A percentile compares a stretch with the other conserved stretches of the same genome.
phyloP scores from a whole-genome alignment of 768 basidiomycete genomes.

The Cystofilobasidium bisporidii region DNA sequence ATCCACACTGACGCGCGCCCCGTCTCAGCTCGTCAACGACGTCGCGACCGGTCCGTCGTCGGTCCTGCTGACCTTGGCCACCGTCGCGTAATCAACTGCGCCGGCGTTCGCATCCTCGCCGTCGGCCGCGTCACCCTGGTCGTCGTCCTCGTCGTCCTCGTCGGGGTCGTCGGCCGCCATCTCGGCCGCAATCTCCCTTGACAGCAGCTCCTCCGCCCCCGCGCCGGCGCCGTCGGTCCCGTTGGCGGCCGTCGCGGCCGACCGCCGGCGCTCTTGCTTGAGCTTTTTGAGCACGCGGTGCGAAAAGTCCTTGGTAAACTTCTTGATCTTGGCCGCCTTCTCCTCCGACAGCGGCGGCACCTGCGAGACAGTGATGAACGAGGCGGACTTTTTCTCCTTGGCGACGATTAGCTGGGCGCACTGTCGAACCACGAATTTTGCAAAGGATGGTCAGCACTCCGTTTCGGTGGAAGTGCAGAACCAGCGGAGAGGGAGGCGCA shows the following conservation, averaged over 20 bases:
- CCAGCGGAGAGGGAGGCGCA: constrained; percentile 38
- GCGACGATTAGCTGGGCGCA: constrained; percentile 77
- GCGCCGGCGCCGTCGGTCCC: neutral
- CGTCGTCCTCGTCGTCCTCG: constrained; percentile 8
- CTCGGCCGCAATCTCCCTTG: constrained; percentile 9
- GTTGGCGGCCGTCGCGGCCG: neutral
- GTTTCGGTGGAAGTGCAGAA: no score
- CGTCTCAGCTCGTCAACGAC: no score
- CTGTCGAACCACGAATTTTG: constrained; percentile 45
- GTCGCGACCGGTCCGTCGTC: neutral
- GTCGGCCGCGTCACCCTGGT: neutral
- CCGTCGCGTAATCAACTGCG: neutral
- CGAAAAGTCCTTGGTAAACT: constrained; percentile 85
- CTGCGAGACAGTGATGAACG: constrained; percentile 56
- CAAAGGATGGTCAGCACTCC: no score
- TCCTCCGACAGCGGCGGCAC: constrained; percentile 73
- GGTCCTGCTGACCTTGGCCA: neutral
- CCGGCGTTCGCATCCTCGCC: neutral
- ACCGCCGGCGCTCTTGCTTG: neutral
- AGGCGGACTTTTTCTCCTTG: constrained; percentile 85
- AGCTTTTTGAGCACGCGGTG: constrained; percentile 50
- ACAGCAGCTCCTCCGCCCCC: neutral
- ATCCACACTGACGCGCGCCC: no score
- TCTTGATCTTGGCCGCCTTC: constrained; percentile 78
- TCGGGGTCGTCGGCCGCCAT: neutral